A percentile compares a stretch with the other conserved stretches of the same genome.
phyloP scores from a whole-genome alignment of 73 alveolate species.

The Effrenium voratum region DNA sequence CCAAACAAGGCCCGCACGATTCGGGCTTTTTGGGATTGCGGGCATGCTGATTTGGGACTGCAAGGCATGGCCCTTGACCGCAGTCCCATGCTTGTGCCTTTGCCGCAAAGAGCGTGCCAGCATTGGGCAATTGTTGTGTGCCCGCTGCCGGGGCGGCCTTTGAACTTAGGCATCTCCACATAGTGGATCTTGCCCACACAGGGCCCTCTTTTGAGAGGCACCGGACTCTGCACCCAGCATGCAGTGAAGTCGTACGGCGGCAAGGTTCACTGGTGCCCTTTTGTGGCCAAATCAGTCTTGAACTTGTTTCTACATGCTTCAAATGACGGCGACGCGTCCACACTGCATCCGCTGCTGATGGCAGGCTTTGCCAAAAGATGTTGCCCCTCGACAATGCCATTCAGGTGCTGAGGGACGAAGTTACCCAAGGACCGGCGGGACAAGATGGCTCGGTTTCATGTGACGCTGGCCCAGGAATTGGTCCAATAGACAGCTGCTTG shows the following conservation, averaged over 20 bases:
- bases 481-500: not conserved
- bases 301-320: no score
- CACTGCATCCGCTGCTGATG: no score
- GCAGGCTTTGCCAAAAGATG: constrained; percentile 54
- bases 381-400: constrained; percentile 46
- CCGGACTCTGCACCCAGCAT: not conserved
- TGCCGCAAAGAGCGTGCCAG: not conserved
- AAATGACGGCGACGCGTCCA: no score
- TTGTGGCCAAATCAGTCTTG: no score
- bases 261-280: no score
- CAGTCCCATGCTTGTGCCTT: constrained; percentile 54
- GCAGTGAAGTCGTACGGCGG: no score
- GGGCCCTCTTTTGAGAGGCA: constrained; percentile 77
- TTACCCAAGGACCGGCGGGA: constrained; percentile 23
- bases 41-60: no score
- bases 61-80: constrained; percentile 64
- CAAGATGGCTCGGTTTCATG: not conserved
- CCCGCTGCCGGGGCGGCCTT: no score
- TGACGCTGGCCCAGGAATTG: not conserved
- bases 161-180: constrained; percentile 69
- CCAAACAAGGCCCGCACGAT: no score
- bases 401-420: constrained; percentile 60
- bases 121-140: not conserved
- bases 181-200: constrained; percentile 42
- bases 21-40: no score